phyloP scores from a whole-genome alignment of 2,329 filamentous ascomycete genomes.

The Botrytis tulipae region DNA sequence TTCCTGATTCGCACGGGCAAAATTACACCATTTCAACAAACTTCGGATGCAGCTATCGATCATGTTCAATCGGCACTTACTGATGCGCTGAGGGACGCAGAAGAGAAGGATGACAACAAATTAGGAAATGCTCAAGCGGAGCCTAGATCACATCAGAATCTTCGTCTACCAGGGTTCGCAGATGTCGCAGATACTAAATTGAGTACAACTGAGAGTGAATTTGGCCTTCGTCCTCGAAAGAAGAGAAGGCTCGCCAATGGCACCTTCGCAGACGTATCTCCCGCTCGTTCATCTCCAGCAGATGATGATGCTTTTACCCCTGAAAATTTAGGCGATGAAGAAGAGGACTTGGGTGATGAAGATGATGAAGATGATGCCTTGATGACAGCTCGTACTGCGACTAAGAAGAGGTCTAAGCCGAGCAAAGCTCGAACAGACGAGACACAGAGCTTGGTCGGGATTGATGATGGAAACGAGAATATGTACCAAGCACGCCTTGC shows the following conservation, averaged over 20 bases:
- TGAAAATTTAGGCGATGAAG: conserved; percentile 26
- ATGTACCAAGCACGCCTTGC: conserved; percentile 74
- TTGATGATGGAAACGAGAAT: conserved; percentile 87
- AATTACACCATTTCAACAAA: conserved; percentile 84
- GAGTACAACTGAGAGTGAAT: conserved; percentile 48
- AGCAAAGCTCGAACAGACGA: conserved; percentile 35
- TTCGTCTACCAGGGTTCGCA: conserved; percentile 71
- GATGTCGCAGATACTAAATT: conserved; percentile 45
- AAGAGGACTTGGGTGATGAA: conserved; percentile 36
- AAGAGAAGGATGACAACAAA: conserved; percentile 57
- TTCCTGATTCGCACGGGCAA: conserved; percentile 95
- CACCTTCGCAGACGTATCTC: conserved; percentile 30
- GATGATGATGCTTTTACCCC: conserved; percentile 37
- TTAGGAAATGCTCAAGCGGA: conserved; percentile 43
- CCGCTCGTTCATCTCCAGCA: conserved; percentile 30
- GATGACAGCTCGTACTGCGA: conserved; percentile 40
- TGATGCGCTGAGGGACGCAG: conserved; percentile 76
- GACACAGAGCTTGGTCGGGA: conserved; percentile 39
- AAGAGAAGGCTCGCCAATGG: conserved; percentile 47
- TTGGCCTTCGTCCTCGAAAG: conserved; percentile 58
- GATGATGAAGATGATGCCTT: conserved; percentile 41
- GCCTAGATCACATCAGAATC: conserved; percentile 66
- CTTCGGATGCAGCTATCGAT: conserved; percentile 58
- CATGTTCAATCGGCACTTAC: conserved; percentile 68
- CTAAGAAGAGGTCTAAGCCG: conserved; percentile 39